Evolutionary conservation across 192 early-diverging fungal species (phyloP).

Genomic region (Linnemannia hyalina): DNA sequence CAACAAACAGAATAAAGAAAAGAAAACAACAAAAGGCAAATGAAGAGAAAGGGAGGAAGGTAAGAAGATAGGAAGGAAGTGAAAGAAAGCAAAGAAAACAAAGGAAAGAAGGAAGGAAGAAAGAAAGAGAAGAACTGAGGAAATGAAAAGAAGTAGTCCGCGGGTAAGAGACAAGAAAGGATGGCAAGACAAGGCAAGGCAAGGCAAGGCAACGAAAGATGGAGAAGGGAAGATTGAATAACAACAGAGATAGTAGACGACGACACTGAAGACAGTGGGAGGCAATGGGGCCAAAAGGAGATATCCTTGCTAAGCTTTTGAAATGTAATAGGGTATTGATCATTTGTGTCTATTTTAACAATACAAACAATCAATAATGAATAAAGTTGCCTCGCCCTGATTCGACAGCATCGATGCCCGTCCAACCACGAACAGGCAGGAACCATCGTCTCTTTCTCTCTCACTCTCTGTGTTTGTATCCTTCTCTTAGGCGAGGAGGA

Average conservation of each 20-base stretch:
- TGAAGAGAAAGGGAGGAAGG: conserved; percentile 25
- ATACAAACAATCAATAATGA: background rate
- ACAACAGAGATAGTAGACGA: no score
- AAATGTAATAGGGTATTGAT: background rate
- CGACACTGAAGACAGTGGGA: background rate
- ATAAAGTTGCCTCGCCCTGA: background rate
- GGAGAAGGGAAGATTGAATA: background rate
- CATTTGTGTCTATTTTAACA: background rate
- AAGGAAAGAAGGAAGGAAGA: background rate
- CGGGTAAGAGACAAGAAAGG: background rate
- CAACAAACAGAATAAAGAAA: conserved; percentile 7
- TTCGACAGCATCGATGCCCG: background rate
- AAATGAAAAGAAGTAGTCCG: background rate
- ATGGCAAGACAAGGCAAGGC: background rate
- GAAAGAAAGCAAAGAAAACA: background rate
- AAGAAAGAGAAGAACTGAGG: background rate
- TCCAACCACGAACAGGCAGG: background rate
- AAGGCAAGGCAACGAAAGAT: background rate
- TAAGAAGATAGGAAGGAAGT: conserved; percentile 2
- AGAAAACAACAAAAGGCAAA: conserved; percentile 10
- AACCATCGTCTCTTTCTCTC: background rate
- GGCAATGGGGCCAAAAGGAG: conserved; percentile 2
- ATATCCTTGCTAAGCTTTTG: background rate
- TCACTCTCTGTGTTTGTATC: background rate
- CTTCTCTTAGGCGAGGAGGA: no score